Base-by-base conservation (phyloP, 1,284 basidiomycete genomes). In the Taiwanofungus camphoratus region DNA sequence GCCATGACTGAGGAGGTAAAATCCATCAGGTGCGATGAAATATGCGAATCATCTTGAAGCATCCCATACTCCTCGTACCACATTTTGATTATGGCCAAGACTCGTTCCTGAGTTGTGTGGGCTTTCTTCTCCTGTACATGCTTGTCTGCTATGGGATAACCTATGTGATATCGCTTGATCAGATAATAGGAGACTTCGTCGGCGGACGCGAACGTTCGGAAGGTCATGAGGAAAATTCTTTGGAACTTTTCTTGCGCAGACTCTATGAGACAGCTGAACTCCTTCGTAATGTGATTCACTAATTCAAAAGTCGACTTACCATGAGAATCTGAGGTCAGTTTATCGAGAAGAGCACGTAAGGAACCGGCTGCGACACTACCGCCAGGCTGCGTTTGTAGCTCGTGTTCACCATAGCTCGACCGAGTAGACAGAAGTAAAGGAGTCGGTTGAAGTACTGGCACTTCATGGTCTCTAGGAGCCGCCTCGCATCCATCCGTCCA, bases 161-260 rank as follows among this genome's bases (percentile, higher is more conserved):
- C 66, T 58, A 81, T 73, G 37, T 73, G 65, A 65, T 80, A 92
- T 7, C 77, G 74, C 29, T 76, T 73, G 20, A 82, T 66, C 19
- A 92, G 71, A 40, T 80, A 65, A 23, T 84, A 77, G 51, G 90
- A 81, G 8, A 92, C 63, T 32, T 72, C 68, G 39, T 80, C 73
- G 2, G 87, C 73, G 5, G 77, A 79, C 23, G 78, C 82, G 57
- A 92, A 90, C 0, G 87, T 86, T 24, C 78, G 75, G 65, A 86
- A 89, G 8, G 89, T 92, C 66, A 77, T 80, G 33, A 92, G 66
- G 63, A 92, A 91, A 5, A 76, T 71, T 19, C 77, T 73, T 34
- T 78, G 73, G 60, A 79, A 90, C 6, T 64, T 60, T n/a, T n/a
- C n/a, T n/a, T n/a, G n/a, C n/a, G n/a, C n/a, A 15, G 20, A 23